Conservation (phyloP, 2,329 filamentous ascomycete genomes). For the Arthrobotrys pseudoclavata region DNA sequence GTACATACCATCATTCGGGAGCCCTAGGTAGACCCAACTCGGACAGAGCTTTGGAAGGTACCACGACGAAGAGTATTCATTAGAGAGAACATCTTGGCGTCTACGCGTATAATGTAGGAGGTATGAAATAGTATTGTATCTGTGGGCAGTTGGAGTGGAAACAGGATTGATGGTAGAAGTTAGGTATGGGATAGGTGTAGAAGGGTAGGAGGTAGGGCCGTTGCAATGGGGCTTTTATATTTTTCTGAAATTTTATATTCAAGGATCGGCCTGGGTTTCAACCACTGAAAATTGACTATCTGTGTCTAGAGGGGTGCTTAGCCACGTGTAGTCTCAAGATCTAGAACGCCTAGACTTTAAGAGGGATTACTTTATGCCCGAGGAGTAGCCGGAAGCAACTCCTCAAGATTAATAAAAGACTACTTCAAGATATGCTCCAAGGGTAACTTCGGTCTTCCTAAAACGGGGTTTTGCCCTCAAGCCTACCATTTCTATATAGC, state of each 20-base stretch:
- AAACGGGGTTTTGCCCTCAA: no score
- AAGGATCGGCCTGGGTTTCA: not conserved
- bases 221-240: not conserved
- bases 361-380: no score
- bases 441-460: no score
- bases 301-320: no score
- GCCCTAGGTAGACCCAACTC: not conserved
- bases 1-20: not conserved
- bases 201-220: not conserved
- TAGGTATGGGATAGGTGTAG: not conserved
- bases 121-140: not conserved
- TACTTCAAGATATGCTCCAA: no score
- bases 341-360: no score
- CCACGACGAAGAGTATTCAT: not conserved
- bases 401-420: no score
- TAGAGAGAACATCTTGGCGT: not conserved
- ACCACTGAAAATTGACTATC: no score
- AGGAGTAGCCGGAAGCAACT: no score
- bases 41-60: not conserved
- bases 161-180: not conserved
- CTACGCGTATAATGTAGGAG: not conserved
- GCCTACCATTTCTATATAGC: no score
- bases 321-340: no score
- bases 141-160: not conserved
- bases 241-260: not conserved